A percentile compares a stretch with the other conserved stretches of the same genome.
These are phyloP conservation scores for Manihot esculenta DNA, from an alignment of 441 rosid species.

Conservation along the genomic window DNA sequence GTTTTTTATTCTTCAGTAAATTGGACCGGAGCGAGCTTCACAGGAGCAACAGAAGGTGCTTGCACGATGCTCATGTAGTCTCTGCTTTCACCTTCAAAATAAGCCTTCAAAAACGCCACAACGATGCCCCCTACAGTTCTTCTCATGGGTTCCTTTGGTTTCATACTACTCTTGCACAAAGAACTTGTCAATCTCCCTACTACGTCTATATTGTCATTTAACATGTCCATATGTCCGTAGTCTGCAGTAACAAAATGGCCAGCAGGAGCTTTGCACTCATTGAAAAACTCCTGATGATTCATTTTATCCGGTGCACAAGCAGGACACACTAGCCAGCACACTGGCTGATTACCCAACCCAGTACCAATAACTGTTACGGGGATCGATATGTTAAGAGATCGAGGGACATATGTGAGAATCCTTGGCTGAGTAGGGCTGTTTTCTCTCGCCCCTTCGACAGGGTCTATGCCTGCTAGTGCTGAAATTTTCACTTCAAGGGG, in stretches of 20 bases:
- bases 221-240: constrained; percentile 56
- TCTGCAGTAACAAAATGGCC: constrained; percentile 41
- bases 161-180: constrained; percentile 36
- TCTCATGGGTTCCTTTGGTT: constrained; percentile 38
- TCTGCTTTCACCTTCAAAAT: constrained; percentile 20
- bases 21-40: constrained; percentile 27
- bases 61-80: constrained; percentile 32
- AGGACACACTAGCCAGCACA: not conserved
- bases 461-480: constrained; percentile 46
- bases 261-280: constrained; percentile 36
- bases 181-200: constrained; percentile 20
- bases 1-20: constrained; percentile 1
- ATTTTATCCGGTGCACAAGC: constrained; percentile 43
- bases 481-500: constrained; percentile 28
- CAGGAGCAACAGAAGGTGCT: constrained; percentile 40
- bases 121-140: constrained; percentile 43
- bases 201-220: constrained; percentile 34
- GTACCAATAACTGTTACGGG: constrained; percentile 49
- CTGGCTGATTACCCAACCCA: constrained; percentile 34
- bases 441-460: constrained; percentile 38
- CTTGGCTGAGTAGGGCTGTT: constrained; percentile 23
- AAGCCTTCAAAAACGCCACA: constrained; percentile 43
- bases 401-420: constrained; percentile 30
- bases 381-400: constrained; percentile 35
- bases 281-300: constrained; percentile 49